Conservation (phyloP, 1,284 basidiomycete genomes). For the Anthracocystis setariae region DNA sequence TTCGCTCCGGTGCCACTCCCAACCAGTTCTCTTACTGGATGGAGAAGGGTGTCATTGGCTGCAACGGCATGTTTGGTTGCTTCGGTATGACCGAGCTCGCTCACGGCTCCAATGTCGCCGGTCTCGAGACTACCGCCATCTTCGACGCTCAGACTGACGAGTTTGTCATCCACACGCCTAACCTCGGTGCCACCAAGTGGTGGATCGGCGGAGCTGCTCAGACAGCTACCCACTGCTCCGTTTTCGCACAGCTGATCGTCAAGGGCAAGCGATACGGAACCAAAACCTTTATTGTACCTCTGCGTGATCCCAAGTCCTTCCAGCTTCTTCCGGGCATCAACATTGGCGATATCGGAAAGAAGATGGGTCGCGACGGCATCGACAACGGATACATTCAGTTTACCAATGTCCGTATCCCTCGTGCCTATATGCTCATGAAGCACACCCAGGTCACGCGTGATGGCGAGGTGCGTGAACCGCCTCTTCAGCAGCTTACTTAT, state of each 20-base stretch:
- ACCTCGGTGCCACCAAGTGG: conserved; percentile 67
- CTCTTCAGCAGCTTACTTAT: conserved; percentile 73
- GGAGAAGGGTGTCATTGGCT: conserved; percentile 69
- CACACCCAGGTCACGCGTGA: conserved; percentile 73
- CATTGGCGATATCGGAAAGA: conserved; percentile 74
- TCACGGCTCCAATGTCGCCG: conserved; percentile 73
- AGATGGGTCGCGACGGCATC: conserved; percentile 74
- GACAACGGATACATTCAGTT: conserved; percentile 72
- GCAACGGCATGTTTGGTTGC: conserved; percentile 69
- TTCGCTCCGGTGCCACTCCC: conserved; percentile 49
- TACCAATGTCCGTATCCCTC: conserved; percentile 73
- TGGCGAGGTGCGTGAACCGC: conserved; percentile 70
- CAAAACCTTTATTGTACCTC: conserved; percentile 69
- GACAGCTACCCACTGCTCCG: conserved; percentile 73
- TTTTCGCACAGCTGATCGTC: conserved; percentile 73
- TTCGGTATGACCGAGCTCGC: conserved; percentile 73
- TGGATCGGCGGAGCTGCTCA: conserved; percentile 73
- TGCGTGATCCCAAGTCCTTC: conserved; percentile 71
- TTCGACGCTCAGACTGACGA: conserved; percentile 72
- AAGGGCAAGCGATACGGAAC: conserved; percentile 72
- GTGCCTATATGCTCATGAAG: conserved; percentile 74
- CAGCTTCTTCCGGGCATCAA: conserved; percentile 70
- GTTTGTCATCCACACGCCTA: conserved; percentile 72
- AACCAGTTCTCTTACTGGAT: conserved; percentile 72
- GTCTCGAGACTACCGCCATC: conserved; percentile 73